Evolutionary conservation across 805 yeast species (phyloP).

Genomic region (Kodamaea kakaduensis): DNA sequence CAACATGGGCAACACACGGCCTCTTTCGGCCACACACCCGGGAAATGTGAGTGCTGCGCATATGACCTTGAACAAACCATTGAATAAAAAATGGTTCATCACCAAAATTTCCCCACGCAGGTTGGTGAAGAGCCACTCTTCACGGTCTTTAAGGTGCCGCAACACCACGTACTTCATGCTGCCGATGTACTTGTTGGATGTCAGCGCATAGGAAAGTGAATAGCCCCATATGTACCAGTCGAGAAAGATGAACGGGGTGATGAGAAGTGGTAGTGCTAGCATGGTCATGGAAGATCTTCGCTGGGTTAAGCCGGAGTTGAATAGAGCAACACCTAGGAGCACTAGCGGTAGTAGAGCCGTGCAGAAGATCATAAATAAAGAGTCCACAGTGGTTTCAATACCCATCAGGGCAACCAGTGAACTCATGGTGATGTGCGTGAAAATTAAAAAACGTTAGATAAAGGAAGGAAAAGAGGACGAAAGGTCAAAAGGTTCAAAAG

Average conservation of each 20-base stretch:
- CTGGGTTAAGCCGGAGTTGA: slow-evolving; percentile 42
- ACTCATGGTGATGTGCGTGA: no score
- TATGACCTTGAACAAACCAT: slow-evolving; percentile 35
- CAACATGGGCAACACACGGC: slow-evolving; percentile 39
- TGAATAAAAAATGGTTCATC: slow-evolving; percentile 36
- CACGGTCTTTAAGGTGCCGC: slow-evolving; percentile 21
- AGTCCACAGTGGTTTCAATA: slow-evolving; percentile 15
- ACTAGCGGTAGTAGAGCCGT: slow-evolving; percentile 29
- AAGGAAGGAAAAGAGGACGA: no score
- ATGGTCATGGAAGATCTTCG: slow-evolving; percentile 39
- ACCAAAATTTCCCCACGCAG: slow-evolving; percentile 37
- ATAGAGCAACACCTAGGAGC: slow-evolving; percentile 34
- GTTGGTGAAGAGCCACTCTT: slow-evolving; percentile 23
- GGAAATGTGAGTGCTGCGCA: slow-evolving; percentile 42
- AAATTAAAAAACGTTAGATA: no score
- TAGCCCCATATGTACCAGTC: slow-evolving; percentile 47
- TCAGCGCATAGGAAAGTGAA: slow-evolving; percentile 36
- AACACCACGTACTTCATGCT: slow-evolving; percentile 13
- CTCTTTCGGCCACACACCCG: slow-evolving; percentile 43
- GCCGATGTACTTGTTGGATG: slow-evolving; percentile 30
- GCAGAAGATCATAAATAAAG: slow-evolving; percentile 36
- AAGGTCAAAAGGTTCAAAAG: no score
- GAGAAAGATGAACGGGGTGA: slow-evolving; percentile 29
- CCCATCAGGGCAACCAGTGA: slow-evolving; percentile 8
- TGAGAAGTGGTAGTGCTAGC: slow-evolving; percentile 32